A percentile compares a stretch with the other conserved stretches of the same genome.
phyloP scores from a whole-genome alignment of 495 filamentous ascomycete species.

The Penicillium maclennaniae region DNA sequence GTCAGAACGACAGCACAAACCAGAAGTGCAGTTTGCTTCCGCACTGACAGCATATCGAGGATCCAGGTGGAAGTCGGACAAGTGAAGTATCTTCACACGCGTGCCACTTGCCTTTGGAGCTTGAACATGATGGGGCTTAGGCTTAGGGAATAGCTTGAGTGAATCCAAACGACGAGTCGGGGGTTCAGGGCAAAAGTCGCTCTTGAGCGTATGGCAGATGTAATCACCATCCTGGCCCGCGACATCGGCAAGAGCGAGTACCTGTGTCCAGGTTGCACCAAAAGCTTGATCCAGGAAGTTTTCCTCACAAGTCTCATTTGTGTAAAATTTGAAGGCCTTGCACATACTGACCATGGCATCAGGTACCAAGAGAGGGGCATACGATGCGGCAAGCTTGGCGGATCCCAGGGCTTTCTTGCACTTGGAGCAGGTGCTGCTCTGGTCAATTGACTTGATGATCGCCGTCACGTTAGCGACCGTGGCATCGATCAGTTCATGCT shows the following conservation, averaged over 20 bases:
- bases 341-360: slow-evolving; percentile 50
- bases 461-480: slow-evolving; percentile 38
- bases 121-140: slow-evolving; percentile 44
- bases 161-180: slow-evolving; percentile 40
- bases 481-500: slow-evolving; percentile 38
- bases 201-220: slow-evolving; percentile 51
- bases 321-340: slow-evolving; percentile 38
- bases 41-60: slow-evolving; percentile 51
- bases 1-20: slow-evolving; percentile 53
- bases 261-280: slow-evolving; percentile 56
- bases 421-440: slow-evolving; percentile 45
- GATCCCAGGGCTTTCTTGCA: slow-evolving; percentile 50
- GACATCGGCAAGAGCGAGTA: slow-evolving; percentile 53
- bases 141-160: slow-evolving; percentile 50
- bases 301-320: slow-evolving; percentile 41
- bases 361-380: slow-evolving; percentile 46
- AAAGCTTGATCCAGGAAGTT: slow-evolving; percentile 43
- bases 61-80: slow-evolving; percentile 60
- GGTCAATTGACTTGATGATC: slow-evolving; percentile 40
- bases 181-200: slow-evolving; percentile 46
- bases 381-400: slow-evolving; percentile 46
- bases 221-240: slow-evolving; percentile 53
- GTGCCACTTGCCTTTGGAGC: slow-evolving; percentile 47
- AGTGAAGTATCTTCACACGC: slow-evolving; percentile 55
- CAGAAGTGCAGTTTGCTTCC: slow-evolving; percentile 52